phyloP scores from a whole-genome alignment of 352 stramenopile genomes.

The Phytophthora ramorum region DNA sequence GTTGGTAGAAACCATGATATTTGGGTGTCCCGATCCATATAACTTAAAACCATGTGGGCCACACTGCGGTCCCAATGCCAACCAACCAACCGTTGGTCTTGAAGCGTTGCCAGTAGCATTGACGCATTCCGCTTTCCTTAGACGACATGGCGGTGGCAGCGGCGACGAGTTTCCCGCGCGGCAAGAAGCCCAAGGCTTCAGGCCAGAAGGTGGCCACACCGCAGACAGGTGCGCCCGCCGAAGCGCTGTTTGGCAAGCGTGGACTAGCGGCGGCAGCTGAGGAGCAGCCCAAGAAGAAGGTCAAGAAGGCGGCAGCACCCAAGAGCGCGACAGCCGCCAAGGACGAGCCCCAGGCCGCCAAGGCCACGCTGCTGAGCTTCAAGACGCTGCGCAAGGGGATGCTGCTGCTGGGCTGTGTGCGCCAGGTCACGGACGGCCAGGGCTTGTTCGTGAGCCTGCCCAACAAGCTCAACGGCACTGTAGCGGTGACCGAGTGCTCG shows the following conservation, averaged over 20 bases:
- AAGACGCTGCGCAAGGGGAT: conserved; percentile 72
- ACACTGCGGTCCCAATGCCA: neutral
- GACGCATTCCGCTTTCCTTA: conserved; percentile 12
- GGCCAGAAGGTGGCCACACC: conserved; percentile 48
- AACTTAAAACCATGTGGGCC: neutral
- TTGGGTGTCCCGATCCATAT: too few species aligned
- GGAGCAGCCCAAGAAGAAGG: conserved; percentile 37
- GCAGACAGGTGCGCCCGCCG: conserved; percentile 24
- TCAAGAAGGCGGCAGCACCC: conserved; percentile 33
- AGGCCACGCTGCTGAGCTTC: conserved; percentile 65
- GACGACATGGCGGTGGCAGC: conserved; percentile 27
- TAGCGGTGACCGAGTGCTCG: conserved; percentile 77
- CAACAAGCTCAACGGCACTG: conserved; percentile 95
- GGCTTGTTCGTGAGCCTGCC: conserved; percentile 91
- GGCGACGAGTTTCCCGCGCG: conserved; percentile 72
- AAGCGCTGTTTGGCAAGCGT: conserved; percentile 83
- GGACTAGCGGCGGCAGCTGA: conserved; percentile 44
- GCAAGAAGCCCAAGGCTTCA: conserved; percentile 56
- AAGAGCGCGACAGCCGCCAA: conserved; percentile 17
- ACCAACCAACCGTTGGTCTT: conserved; percentile 27
- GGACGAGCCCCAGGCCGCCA: conserved; percentile 43
- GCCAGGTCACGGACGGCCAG: conserved; percentile 86
- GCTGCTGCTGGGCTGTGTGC: conserved; percentile 89
- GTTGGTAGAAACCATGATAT: too few species aligned
- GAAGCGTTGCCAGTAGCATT: conserved; percentile 20